These are phyloP conservation scores for Colletotrichum tanaceti DNA, from an alignment of 2,329 filamentous ascomycete genomes.

Conservation along the genomic window DNA sequence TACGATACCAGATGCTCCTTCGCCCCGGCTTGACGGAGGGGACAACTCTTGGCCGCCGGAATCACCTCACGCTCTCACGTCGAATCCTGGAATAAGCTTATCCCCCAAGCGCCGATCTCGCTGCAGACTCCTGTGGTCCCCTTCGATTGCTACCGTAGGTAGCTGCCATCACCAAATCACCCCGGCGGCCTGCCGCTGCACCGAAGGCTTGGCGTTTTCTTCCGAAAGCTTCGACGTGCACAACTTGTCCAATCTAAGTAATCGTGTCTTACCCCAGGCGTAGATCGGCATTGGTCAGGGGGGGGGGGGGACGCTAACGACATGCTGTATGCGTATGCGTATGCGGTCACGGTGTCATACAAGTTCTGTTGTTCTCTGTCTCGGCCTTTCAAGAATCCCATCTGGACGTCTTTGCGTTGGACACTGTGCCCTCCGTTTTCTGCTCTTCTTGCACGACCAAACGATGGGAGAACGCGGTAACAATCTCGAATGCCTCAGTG, in stretches of 20 bases:
- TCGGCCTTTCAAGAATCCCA: background rate
- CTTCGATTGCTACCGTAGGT: background rate
- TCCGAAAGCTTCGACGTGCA: conserved; percentile 9
- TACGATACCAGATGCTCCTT: background rate
- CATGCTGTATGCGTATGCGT: background rate
- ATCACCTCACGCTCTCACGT: background rate
- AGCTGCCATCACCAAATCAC: background rate
- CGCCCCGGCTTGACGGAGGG: background rate
- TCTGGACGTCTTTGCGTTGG: background rate
- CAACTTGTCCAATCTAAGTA: background rate
- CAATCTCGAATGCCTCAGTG: background rate
- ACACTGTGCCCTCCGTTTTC: too few species aligned
- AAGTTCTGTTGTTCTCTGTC: background rate
- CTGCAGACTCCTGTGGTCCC: background rate
- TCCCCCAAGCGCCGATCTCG: background rate
- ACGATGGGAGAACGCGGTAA: background rate
- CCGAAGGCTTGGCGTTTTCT: conserved; percentile 28
- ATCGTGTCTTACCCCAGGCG: background rate
- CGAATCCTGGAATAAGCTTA: conserved; percentile 1
- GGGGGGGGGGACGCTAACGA: background rate
- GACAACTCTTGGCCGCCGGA: background rate
- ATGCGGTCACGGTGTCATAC: background rate
- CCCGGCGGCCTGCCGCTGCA: conserved; percentile 12
- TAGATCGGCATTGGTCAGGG: conserved; percentile 1
- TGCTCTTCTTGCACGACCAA: background rate